Percentiles rank a stretch among this genome's conserved stretches.
Evolutionary conservation across 306 rosid species (phyloP).

Genomic region (Comarum palustre): DNA sequence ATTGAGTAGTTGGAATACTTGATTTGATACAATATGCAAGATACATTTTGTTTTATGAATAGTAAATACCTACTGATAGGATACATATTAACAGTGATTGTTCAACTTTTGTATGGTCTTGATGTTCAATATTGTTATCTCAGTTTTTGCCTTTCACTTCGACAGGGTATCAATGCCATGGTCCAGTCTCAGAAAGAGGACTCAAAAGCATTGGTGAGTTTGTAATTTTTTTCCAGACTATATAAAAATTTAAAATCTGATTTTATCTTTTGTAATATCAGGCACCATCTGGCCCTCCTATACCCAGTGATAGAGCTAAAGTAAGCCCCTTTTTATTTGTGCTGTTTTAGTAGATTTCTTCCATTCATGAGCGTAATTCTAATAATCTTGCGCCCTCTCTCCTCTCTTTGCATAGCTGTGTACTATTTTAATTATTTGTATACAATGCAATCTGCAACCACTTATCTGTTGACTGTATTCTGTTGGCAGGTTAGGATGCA

Average conservation of each 20-base stretch:
- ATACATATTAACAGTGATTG: background rate
- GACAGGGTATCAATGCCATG: background rate
- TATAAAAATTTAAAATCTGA: background rate
- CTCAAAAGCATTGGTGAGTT: constrained; percentile 12
- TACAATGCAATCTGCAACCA: background rate
- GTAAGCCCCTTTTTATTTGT: constrained; percentile 26
- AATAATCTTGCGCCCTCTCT: background rate
- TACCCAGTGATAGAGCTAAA: constrained; percentile 48
- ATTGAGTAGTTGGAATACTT: background rate
- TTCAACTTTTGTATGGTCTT: background rate
- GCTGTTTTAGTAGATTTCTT: background rate
- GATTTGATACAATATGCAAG: constrained; percentile 6
- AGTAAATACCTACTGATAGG: background rate
- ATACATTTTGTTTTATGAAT: background rate
- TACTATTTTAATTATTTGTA: background rate
- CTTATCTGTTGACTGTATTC: background rate
- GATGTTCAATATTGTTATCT: constrained; percentile 1
- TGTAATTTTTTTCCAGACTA: background rate
- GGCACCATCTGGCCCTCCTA: constrained; percentile 30
- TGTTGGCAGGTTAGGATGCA: constrained; percentile 42
- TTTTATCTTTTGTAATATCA: constrained; percentile 36
- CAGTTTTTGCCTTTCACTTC: background rate
- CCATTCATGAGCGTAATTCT: background rate
- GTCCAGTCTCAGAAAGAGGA: background rate
- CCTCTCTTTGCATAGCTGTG: background rate